Evolutionary conservation across 2,329 filamentous ascomycete genomes (phyloP), one percentile per base, ranked within the genome.

Genomic region (Emericellopsis cladophorae): DNA sequence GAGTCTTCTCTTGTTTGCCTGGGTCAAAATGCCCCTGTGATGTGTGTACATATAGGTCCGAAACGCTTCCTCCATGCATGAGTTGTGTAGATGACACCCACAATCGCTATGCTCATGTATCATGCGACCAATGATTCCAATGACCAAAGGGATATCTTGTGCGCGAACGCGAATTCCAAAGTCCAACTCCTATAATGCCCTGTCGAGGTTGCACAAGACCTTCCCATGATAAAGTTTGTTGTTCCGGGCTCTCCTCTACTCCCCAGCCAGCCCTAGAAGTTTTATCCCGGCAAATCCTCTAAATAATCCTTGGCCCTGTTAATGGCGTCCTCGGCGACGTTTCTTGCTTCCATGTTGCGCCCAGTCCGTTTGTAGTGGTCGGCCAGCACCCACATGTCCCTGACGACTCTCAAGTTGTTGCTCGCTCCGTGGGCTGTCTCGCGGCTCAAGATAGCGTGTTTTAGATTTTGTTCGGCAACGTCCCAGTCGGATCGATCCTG

Each of bases 321-420:
- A 7, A 61, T 44, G 18, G 59, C 59, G 39, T 61, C 59, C 5
- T 50, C 45, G 10, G 51, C 52, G n/a, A 53, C 55, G 23, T 44
- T 42, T 6, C 51, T 38, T 2, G 59, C 56, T 7, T 51, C 51
- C 4, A 51, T 49, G 22, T 44, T 44, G 37, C 49, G 53, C 6
- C 57, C 58, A 18, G 52, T 49, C 40, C 51, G 53, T 37, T 57
- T 48, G 35, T 54, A 59, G 42, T 61, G 55, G 4, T 48, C 52
- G 15, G 57, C 56, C 7, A 61, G 52, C 45, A 61, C 59, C 59
- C 59, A 61, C 54, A 61, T 57, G 45, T 61, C 59, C 34, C 59
- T 52, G 35, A 61, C 57, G 23, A 61, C 59, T 23, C 59, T 54
- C 45, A 61, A 36, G 37, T 61, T 53, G 36, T 52, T 56, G 36